Percentiles rank a stretch among this genome's conserved stretches.
Evolutionary conservation across 371 early-diverging fungal genomes (phyloP).

Genomic region (Capniomyces stellatus): DNA sequence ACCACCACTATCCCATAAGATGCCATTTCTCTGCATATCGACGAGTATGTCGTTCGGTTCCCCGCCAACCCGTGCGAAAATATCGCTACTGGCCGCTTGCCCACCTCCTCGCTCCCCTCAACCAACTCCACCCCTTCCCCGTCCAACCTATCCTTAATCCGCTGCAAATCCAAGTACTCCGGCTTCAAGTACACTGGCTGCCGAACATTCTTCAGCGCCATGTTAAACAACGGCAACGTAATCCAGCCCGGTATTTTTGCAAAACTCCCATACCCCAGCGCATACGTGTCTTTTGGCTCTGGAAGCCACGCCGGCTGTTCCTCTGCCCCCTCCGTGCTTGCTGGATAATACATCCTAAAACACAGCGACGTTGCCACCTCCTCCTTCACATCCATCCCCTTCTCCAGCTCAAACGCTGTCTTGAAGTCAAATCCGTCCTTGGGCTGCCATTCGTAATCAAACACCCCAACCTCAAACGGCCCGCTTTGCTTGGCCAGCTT

Average conservation of each 20-base stretch:
- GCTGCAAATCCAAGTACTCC: neutral
- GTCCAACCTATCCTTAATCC: neutral
- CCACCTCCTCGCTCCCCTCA: neutral
- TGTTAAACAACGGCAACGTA: neutral
- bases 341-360: neutral
- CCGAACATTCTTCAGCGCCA: neutral
- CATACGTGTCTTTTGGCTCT: neutral
- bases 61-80: neutral
- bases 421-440: neutral
- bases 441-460: neutral
- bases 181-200: neutral
- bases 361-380: neutral
- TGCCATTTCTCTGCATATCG: neutral
- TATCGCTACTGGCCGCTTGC: neutral
- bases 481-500: neutral
- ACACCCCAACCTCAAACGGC: neutral
- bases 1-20: neutral
- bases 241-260: neutral
- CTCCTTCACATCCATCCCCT: neutral
- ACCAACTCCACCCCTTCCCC: neutral
- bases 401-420: neutral
- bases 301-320: neutral
- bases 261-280: neutral
- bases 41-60: neutral
- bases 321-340: neutral